Evolutionary conservation across 768 basidiomycete species (phyloP).

Genomic region (Lactarius akahatsu): DNA sequence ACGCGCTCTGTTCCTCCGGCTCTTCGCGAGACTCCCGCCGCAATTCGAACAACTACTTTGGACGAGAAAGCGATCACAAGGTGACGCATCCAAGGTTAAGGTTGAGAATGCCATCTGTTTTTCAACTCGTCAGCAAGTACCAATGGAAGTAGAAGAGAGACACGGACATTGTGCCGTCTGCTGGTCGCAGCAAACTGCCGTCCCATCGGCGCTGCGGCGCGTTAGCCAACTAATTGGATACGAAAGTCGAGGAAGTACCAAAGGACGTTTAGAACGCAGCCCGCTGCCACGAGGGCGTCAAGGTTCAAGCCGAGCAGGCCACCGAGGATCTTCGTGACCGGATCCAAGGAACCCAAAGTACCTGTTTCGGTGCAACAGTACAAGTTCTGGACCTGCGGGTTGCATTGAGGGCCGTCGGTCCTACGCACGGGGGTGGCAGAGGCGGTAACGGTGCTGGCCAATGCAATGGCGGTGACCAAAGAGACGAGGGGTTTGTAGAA

Average conservation of each 20-base stretch:
- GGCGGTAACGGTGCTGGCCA: neutral
- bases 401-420: neutral
- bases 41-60: neutral
- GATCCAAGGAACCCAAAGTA: no score
- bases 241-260: neutral
- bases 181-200: no score
- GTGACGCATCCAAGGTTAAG: neutral
- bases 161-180: neutral
- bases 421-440: neutral
- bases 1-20: neutral
- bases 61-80: neutral
- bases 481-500: constrained; percentile 4
- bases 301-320: neutral
- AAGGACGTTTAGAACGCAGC: neutral
- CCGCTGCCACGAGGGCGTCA: neutral
- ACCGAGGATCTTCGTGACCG: no score
- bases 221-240: neutral
- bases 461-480: neutral
- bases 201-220: accelerated
- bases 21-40: neutral
- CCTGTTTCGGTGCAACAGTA: no score
- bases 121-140: neutral
- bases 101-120: neutral
- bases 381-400: no score
- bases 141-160: neutral